Evolutionary conservation across 163 green algal species (phyloP).

Genomic region (Scenedesmus sp.): DNA sequence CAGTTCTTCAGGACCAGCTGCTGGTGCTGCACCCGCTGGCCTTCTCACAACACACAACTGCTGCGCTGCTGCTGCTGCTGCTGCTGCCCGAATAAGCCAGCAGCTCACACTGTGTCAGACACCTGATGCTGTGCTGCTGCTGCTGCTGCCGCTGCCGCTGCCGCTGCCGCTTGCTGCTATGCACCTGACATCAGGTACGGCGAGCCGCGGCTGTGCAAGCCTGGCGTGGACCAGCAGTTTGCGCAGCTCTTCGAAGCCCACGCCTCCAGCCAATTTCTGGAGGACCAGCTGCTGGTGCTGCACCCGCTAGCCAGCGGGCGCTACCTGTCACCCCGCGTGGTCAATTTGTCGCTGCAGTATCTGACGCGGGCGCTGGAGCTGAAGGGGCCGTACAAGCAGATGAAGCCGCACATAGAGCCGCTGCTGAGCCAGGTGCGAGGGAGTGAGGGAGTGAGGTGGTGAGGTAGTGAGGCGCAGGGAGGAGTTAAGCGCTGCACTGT

Average conservation of each 20-base stretch:
- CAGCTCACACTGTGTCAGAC: too few species aligned
- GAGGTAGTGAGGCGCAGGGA: too few species aligned
- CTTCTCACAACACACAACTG: too few species aligned
- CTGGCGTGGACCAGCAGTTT: constrained; percentile 77
- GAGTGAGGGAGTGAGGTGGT: too few species aligned
- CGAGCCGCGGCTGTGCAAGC: constrained; percentile 72
- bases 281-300: constrained; percentile 84
- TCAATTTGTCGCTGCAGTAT: constrained; percentile 73
- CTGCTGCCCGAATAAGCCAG: too few species aligned
- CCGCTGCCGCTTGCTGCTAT: not conserved
- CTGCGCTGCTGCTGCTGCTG: too few species aligned
- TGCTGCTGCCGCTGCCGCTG: too few species aligned
- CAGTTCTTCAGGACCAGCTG: constrained; percentile 90
- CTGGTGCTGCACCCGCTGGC: constrained; percentile 72
- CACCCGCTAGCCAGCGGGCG: constrained; percentile 60
- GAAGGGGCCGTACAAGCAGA: constrained; percentile 57
- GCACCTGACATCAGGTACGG: constrained; percentile 74
- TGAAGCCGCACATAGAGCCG: constrained; percentile 76
- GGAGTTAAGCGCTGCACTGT: too few species aligned
- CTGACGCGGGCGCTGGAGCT: constrained; percentile 59
- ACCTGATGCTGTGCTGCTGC: too few species aligned
- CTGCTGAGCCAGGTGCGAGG: constrained; percentile 55
- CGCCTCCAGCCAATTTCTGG: constrained; percentile 82
- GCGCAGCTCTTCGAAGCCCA: constrained; percentile 77
- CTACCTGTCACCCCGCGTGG: constrained; percentile 76